Evolutionary conservation across 495 filamentous ascomycete species (phyloP).

Genomic region (Tuber melanosporum): DNA sequence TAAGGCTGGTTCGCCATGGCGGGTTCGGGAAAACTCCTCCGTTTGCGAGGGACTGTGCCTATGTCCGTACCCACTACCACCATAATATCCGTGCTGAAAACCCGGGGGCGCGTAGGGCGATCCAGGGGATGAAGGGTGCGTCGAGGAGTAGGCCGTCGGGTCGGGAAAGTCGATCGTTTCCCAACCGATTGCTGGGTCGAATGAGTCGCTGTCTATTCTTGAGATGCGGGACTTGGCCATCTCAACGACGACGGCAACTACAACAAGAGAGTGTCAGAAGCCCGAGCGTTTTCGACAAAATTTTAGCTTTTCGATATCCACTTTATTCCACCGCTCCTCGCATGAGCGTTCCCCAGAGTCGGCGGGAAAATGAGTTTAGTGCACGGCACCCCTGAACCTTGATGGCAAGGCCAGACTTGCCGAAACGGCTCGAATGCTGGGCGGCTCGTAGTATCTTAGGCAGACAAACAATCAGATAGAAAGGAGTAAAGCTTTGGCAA

Average conservation of each 20-base stretch:
- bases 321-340: neutral
- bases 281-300: neutral
- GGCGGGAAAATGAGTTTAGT: neutral
- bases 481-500: neutral
- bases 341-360: neutral
- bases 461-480: neutral
- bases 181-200: constrained; percentile 21
- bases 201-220: constrained; percentile 21
- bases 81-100: constrained; percentile 10
- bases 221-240: constrained; percentile 31
- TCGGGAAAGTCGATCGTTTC: constrained; percentile 22
- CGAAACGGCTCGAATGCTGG: neutral
- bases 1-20: constrained; percentile 11
- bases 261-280: neutral
- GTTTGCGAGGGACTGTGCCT: neutral
- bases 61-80: neutral
- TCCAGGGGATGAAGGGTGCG: constrained; percentile 6
- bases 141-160: constrained; percentile 2
- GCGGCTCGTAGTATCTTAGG: neutral
- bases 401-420: neutral
- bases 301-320: neutral
- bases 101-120: constrained; percentile 3
- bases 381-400: neutral
- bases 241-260: neutral
- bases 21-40: constrained; percentile 9